Conservation (phyloP, 148 eudicot species). For the Gaultheria prostrata region DNA sequence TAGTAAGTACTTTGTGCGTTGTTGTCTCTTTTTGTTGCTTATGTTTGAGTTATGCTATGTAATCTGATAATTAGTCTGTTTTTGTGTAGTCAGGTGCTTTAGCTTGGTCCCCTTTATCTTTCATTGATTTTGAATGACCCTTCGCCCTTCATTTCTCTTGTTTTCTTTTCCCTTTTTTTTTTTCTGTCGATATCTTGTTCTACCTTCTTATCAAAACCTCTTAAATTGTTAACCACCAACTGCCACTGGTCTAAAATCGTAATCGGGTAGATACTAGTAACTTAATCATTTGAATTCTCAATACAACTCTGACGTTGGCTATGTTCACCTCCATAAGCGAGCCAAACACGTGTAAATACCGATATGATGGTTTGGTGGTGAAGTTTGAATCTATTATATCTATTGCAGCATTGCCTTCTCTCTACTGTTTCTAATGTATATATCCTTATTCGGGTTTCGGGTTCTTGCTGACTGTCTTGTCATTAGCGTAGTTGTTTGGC, state of each 20-base stretch:
- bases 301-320: background rate
- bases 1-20: conserved; percentile 30
- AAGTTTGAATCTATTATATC: background rate
- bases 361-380: background rate
- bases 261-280: background rate
- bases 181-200: background rate
- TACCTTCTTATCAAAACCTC: background rate
- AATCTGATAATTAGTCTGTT: background rate
- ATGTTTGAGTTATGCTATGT: background rate
- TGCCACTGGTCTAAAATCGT: background rate
- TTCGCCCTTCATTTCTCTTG: background rate
- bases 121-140: background rate
- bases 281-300: background rate
- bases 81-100: background rate
- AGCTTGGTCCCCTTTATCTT: background rate
- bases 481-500: background rate
- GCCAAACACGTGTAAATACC: background rate
- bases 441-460: background rate
- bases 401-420: background rate
- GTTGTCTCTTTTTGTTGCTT: background rate
- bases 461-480: background rate
- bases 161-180: background rate
- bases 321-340: background rate
- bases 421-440: background rate
- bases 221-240: background rate